Evolutionary conservation across 371 early-diverging fungal species (phyloP).

Genomic region (Umbelopsis sp.): DNA sequence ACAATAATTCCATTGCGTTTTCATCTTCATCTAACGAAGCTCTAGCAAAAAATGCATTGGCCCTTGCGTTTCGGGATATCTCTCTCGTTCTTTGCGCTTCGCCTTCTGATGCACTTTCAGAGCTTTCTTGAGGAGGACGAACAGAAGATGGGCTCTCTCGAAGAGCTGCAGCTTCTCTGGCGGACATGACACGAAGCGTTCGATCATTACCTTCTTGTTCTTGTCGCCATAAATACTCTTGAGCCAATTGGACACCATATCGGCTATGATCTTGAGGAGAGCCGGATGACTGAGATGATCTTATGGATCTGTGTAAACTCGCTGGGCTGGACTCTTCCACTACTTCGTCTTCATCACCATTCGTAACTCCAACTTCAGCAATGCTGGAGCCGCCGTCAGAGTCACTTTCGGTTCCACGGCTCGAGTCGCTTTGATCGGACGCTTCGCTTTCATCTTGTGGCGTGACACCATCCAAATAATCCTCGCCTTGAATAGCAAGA

Average conservation of each 20-base stretch:
- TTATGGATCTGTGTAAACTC: not conserved
- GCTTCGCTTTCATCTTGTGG: conserved; percentile 9
- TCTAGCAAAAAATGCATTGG: not conserved
- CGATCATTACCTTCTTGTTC: not conserved
- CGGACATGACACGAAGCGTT: not conserved
- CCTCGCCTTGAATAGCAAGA: not conserved
- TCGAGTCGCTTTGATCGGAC: not conserved
- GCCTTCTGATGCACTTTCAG: not conserved
- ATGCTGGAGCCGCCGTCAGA: not conserved
- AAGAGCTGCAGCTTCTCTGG: not conserved
- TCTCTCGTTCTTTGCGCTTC: not conserved
- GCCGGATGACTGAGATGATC: conserved; percentile 7
- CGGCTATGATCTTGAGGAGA: not conserved
- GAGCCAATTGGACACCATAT: not conserved
- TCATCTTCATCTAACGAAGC: not conserved
- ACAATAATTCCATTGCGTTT: not conserved
- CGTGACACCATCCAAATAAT: conserved; percentile 3
- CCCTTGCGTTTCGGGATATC: not conserved
- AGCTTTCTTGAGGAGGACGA: not conserved
- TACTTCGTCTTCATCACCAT: conserved; percentile 21
- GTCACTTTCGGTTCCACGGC: not conserved
- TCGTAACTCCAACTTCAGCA: not conserved
- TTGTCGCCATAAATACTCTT: not conserved
- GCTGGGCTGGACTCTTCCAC: not conserved
- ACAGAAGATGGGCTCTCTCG: not conserved